Evolutionary conservation across 2,329 filamentous ascomycete genomes (phyloP).

Genomic region (Aspergillus persii): DNA sequence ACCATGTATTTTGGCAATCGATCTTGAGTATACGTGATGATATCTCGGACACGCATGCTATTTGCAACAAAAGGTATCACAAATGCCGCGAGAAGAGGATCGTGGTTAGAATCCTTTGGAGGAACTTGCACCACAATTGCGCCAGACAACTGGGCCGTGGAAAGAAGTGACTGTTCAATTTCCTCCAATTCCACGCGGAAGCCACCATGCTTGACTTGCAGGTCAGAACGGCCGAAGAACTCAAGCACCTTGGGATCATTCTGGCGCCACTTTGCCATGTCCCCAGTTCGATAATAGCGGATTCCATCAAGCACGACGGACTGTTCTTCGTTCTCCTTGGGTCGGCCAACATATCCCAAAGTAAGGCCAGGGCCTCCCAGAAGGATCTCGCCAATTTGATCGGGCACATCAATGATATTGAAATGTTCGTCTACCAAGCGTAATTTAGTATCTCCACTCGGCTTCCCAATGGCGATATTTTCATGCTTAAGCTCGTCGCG

Average conservation of each 20-base stretch:
- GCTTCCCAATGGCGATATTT: slow-evolving; percentile 10
- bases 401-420: slow-evolving; percentile 29
- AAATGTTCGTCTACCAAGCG: slow-evolving; percentile 6
- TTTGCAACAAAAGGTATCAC: slow-evolving; percentile 2
- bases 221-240: slow-evolving; percentile 70
- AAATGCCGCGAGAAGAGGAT: slow-evolving; percentile 7
- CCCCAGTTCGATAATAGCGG: slow-evolving; percentile 75
- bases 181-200: slow-evolving; percentile 87
- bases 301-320: slow-evolving; percentile 57
- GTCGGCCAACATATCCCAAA: slow-evolving; percentile 63
- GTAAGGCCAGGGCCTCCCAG: slow-evolving; percentile 73
- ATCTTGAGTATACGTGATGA: slow-evolving; percentile 38
- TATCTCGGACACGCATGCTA: neutral
- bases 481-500: slow-evolving; percentile 3
- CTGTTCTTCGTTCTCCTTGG: slow-evolving; percentile 62
- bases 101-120: neutral
- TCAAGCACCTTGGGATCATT: slow-evolving; percentile 61
- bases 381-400: slow-evolving; percentile 76
- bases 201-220: slow-evolving; percentile 84
- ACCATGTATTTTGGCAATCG: slow-evolving; percentile 69
- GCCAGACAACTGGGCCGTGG: neutral
- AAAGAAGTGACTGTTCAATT: slow-evolving; percentile 68
- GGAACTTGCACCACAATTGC: slow-evolving; percentile 3
- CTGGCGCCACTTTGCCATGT: slow-evolving; percentile 66
- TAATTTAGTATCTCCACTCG: slow-evolving; percentile 8